Conservation (phyloP, 257 asterid species). For the Solanum pinnatisectum region DNA sequence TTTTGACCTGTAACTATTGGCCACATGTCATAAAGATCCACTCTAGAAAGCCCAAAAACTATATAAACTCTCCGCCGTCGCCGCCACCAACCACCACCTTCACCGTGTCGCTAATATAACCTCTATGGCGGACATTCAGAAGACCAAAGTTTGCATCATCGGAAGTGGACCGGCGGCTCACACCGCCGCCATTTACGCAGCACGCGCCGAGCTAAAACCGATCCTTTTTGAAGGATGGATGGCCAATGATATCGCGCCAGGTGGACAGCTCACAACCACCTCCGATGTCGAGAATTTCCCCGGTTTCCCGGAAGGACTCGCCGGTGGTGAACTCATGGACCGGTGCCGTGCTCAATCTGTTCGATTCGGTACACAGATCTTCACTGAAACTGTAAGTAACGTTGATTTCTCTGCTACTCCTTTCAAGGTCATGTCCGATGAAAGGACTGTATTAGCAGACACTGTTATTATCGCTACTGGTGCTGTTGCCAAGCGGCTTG, state of each 20-base stretch:
- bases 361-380: constrained; percentile 52
- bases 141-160: constrained; percentile 72
- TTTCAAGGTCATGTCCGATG: constrained; percentile 39
- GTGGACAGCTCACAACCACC: constrained; percentile 91
- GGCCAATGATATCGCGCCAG: constrained; percentile 94
- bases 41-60: constrained; percentile 32
- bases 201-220: constrained; percentile 86
- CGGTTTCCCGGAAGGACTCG: constrained; percentile 73
- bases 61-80: constrained; percentile 26
- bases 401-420: constrained; percentile 56
- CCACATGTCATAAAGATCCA: constrained; percentile 16
- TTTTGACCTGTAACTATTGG: constrained; percentile 23
- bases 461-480: constrained; percentile 73
- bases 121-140: constrained; percentile 12
- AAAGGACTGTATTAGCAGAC: constrained; percentile 57
- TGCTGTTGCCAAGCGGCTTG: constrained; percentile 66
- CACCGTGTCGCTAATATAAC: constrained; percentile 9
- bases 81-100: neutral
- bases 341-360: constrained; percentile 49
- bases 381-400: constrained; percentile 56
- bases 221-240: constrained; percentile 87
- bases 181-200: constrained; percentile 91
- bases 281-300: constrained; percentile 93
- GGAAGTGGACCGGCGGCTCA: constrained; percentile 98
- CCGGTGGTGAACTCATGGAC: constrained; percentile 64